Conservation (phyloP, 768 basidiomycete genomes). For the Lactifluus hygrophoroides region DNA sequence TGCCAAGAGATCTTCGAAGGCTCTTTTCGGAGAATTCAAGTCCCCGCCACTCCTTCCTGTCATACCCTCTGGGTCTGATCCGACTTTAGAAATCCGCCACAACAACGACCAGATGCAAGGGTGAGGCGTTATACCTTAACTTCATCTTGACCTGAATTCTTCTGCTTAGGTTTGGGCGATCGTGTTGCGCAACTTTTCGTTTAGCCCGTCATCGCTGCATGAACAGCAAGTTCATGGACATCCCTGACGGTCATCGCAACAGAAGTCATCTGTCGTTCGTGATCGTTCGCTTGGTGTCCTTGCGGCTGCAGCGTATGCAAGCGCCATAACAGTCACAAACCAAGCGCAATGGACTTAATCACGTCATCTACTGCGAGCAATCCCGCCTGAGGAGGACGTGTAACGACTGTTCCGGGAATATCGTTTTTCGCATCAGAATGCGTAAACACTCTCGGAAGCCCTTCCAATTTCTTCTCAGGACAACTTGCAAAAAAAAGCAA, state of each 20-base stretch:
- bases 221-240: constrained; percentile 73
- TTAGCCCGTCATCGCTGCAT: constrained; percentile 61
- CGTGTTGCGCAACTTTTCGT: constrained; percentile 74
- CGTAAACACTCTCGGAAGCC: constrained; percentile 61
- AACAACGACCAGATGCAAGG: constrained; percentile 19
- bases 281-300: constrained; percentile 76
- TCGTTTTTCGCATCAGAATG: constrained; percentile 75
- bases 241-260: constrained; percentile 62
- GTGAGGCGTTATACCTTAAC: constrained; percentile 1
- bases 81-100: constrained; percentile 12
- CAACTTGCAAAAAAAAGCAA: constrained; percentile 48
- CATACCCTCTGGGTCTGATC: neutral
- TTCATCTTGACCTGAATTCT: neutral
- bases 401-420: constrained; percentile 78
- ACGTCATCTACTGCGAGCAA: constrained; percentile 29
- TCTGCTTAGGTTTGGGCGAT: constrained; percentile 82
- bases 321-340: constrained; percentile 30
- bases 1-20: constrained; percentile 78
- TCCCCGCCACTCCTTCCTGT: constrained; percentile 22
- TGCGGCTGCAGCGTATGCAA: constrained; percentile 70
- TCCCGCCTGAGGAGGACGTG: constrained; percentile 80
- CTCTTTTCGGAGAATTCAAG: constrained; percentile 82
- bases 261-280: constrained; percentile 70
- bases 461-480: constrained; percentile 62
- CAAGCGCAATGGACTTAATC: constrained; percentile 25